Evolutionary conservation across 768 basidiomycete species (phyloP).

Genomic region (Suillus weaverae): DNA sequence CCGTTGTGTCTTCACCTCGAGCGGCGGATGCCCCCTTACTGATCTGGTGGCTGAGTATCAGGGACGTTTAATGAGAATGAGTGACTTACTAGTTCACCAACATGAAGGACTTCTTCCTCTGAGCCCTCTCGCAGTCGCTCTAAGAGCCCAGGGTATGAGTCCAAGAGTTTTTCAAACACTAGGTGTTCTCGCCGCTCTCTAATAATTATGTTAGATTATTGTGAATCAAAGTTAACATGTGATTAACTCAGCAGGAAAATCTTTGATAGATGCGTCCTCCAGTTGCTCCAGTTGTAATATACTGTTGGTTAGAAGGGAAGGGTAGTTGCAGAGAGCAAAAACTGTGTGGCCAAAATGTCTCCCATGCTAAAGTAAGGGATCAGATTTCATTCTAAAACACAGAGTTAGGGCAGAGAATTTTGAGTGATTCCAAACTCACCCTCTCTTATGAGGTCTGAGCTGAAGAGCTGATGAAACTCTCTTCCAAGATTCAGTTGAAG

Average conservation of each 20-base stretch:
- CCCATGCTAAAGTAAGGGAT: slow-evolving; percentile 5
- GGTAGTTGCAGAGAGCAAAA: slow-evolving; percentile 3
- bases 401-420: not conserved
- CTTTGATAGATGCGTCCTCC: slow-evolving; percentile 6
- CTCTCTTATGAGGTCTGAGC: not conserved
- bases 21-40: slow-evolving; percentile 24
- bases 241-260: not conserved
- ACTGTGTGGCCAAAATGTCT: slow-evolving; percentile 6
- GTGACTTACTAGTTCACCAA: slow-evolving; percentile 20
- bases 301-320: not conserved
- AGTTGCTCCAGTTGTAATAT: slow-evolving; percentile 9
- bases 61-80: not conserved
- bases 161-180: slow-evolving; percentile 6
- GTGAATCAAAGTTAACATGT: too few relatives aligned
- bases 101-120: slow-evolving; percentile 16
- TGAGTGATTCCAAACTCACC: not conserved
- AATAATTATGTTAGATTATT: too few relatives aligned
- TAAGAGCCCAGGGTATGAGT: too few relatives aligned
- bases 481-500: not conserved
- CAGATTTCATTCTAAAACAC: not conserved
- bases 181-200: not conserved
- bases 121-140: slow-evolving; percentile 13
- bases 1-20: slow-evolving; percentile 12
- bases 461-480: not conserved
- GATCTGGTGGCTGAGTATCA: too few relatives aligned